Evolutionary conservation across 805 yeast species (phyloP).

Genomic region (Schizosaccharomyces japonicus): DNA sequence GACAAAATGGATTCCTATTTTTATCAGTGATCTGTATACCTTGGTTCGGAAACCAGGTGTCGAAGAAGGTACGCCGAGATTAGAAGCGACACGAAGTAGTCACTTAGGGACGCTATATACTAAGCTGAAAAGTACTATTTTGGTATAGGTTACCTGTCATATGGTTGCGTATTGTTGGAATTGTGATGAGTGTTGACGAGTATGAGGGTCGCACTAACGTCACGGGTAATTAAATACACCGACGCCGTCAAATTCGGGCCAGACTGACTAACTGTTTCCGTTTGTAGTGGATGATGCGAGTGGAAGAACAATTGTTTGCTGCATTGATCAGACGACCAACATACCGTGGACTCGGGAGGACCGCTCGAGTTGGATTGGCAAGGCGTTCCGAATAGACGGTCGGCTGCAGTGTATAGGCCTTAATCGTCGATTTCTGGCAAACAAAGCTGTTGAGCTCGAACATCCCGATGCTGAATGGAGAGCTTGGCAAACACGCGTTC

Average conservation of each 20-base stretch:
- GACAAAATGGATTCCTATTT: neutral
- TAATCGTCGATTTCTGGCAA: neutral
- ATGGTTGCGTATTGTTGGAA: neutral
- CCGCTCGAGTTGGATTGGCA: neutral
- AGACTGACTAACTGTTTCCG: too few relatives aligned
- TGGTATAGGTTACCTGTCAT: neutral
- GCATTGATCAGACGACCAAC: neutral
- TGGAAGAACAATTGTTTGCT: neutral
- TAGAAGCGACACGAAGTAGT: neutral
- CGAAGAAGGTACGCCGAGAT: too few relatives aligned
- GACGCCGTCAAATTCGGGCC: too few relatives aligned
- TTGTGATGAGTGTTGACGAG: neutral
- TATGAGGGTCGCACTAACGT: neutral
- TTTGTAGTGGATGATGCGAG: neutral
- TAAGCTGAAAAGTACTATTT: neutral
- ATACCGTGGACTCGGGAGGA: neutral
- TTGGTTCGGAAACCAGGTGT: neutral
- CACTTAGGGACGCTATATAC: neutral
- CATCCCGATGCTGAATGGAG: neutral
- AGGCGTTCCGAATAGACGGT: neutral
- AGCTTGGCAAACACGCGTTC: neutral
- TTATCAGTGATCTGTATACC: neutral
- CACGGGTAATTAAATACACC: neutral
- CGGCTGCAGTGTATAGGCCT: neutral
- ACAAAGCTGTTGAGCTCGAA: neutral